Conservation (phyloP, 352 stramenopile species). For the Pythium utonaiense region DNA sequence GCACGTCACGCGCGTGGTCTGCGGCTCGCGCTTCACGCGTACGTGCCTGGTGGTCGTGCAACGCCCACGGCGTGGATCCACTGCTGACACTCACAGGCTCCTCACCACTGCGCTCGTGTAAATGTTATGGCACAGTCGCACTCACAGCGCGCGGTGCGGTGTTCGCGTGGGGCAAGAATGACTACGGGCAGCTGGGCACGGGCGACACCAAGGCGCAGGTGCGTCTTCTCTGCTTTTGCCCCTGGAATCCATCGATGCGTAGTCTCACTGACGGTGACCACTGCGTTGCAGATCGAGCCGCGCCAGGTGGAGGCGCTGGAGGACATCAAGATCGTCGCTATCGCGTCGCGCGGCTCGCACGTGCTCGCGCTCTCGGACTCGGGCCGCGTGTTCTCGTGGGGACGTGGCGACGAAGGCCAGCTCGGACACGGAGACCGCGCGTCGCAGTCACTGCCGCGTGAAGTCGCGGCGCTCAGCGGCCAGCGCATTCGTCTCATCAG, state of each 20-base stretch:
- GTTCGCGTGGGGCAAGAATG: conserved; percentile 43
- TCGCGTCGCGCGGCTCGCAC: conserved; percentile 72
- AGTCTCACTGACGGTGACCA: not conserved
- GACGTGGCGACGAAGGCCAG: conserved; percentile 78
- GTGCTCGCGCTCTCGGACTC: conserved; percentile 59
- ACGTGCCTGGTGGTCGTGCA: not conserved
- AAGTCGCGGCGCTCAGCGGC: conserved; percentile 14
- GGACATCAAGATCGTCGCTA: conserved; percentile 29
- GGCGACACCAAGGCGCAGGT: conserved; percentile 34
- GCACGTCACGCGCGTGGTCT: conserved; percentile 27
- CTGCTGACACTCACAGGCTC: not conserved
- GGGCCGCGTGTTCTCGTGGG: conserved; percentile 84
- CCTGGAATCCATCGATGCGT: too few species aligned
- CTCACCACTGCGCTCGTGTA: not conserved
- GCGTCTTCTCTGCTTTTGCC: not conserved
- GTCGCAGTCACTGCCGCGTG: conserved; percentile 16
- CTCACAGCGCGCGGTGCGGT: conserved; percentile 27
- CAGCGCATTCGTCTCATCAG: conserved; percentile 24
- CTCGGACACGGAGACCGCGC: conserved; percentile 30
- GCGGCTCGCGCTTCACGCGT: conserved; percentile 41
- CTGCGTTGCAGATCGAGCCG: conserved; percentile 26
- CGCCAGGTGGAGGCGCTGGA: conserved; percentile 27
- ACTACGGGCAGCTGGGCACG: conserved; percentile 35
- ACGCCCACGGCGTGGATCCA: too few species aligned
- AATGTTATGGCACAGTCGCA: conserved; percentile 25